Percentiles rank a stretch among this genome's conserved stretches.
Conservation (phyloP, 2,329 filamentous ascomycete genomes). For the Aspergillus oerlinghausenensis region DNA sequence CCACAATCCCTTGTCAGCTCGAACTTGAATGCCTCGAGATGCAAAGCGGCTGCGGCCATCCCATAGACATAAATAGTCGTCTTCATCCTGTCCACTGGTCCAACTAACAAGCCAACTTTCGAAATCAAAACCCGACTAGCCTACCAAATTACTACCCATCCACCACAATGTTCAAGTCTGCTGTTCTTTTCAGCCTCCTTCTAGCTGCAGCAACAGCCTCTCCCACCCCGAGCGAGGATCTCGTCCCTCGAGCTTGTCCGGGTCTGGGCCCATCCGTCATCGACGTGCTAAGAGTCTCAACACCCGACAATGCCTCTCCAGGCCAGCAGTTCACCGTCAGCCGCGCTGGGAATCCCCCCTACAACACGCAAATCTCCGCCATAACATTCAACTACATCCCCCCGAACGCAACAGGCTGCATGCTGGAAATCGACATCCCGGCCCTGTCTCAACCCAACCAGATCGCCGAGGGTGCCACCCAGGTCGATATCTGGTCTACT, state of each 20-base stretch:
- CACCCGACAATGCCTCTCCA: conserved; percentile 5
- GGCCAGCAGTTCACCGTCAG: conserved; percentile 9
- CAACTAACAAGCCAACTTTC: neutral
- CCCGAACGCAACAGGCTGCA: conserved; percentile 12
- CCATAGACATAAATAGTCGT: neutral
- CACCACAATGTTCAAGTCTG: conserved; percentile 5
- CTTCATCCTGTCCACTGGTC: neutral
- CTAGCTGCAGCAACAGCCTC: conserved; percentile 1
- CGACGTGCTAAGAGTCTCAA: conserved; percentile 7
- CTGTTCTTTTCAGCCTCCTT: conserved; percentile 1
- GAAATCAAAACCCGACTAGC: neutral
- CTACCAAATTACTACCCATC: neutral
- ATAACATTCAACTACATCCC: conserved; percentile 17
- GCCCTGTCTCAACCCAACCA: conserved; percentile 3
- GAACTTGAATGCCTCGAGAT: neutral
- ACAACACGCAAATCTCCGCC: conserved; percentile 6
- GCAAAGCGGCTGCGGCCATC: neutral
- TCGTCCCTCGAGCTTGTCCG: conserved; percentile 11
- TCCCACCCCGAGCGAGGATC: conserved; percentile 5
- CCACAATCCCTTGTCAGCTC: neutral
- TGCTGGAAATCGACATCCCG: conserved; percentile 12
- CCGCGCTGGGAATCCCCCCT: conserved; percentile 2
- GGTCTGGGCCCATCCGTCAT: conserved; percentile 9
- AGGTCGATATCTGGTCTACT: conserved; percentile 15
- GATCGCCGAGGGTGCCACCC: conserved; percentile 10